Evolutionary conservation across 805 yeast species (phyloP).

Genomic region (Pichia phayaonensis): DNA sequence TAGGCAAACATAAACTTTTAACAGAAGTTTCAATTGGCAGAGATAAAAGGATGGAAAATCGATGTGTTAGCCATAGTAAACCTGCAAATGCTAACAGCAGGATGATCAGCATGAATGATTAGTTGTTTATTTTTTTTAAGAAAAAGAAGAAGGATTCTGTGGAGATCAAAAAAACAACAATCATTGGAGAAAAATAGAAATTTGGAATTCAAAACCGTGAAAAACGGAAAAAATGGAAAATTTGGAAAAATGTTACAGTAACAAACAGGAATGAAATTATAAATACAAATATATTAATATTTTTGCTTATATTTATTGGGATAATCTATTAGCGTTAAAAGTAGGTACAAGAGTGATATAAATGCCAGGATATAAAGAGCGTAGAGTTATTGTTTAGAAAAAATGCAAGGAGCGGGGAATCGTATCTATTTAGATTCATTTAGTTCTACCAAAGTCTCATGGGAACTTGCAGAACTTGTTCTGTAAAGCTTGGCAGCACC

Average conservation of each 20-base stretch:
- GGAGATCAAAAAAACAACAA: too few species aligned
- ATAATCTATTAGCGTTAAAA: background rate
- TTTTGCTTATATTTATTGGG: background rate
- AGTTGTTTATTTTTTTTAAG: too few species aligned
- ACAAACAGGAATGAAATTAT: too few species aligned
- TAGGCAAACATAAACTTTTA: slow-evolving; percentile 39
- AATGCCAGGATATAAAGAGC: background rate
- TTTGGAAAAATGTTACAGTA: too few species aligned
- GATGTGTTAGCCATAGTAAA: slow-evolving; percentile 23
- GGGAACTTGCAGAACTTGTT: slow-evolving; percentile 4
- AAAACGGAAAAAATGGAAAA: too few species aligned
- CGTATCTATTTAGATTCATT: background rate
- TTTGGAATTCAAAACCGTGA: too few species aligned
- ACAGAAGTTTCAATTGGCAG: slow-evolving; percentile 43
- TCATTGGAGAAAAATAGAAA: too few species aligned
- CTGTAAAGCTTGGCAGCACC: slow-evolving; percentile 17
- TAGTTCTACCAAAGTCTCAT: background rate
- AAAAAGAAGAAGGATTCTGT: too few species aligned
- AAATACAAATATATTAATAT: too few species aligned
- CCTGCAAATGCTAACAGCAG: background rate
- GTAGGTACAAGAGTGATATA: background rate
- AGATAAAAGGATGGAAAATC: slow-evolving; percentile 22
- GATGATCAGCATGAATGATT: background rate
- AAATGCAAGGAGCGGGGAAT: background rate
- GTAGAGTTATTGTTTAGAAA: background rate